Evolutionary conservation across 2,329 filamentous ascomycete species (phyloP).

Genomic region (Ophiocordyceps polyrhachis-furcata): DNA sequence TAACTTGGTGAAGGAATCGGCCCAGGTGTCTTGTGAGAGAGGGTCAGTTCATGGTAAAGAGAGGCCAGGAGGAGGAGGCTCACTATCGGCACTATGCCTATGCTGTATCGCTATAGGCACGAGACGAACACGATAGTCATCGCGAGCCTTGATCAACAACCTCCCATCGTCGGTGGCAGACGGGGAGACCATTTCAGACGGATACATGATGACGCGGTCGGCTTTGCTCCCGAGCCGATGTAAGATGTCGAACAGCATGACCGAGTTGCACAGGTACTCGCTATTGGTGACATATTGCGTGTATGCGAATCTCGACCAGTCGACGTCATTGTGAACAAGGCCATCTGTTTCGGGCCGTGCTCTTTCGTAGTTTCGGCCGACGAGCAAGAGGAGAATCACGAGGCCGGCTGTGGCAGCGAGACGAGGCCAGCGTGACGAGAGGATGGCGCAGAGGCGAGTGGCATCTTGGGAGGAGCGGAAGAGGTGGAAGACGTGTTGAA

Average conservation of each 20-base stretch:
- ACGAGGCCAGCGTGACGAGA: neutral
- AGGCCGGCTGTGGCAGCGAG: neutral
- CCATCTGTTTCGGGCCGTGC: neutral
- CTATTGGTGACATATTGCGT: conserved; percentile 29
- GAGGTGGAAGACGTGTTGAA: neutral
- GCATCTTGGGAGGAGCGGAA: neutral
- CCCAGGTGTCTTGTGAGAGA: conserved; percentile 31
- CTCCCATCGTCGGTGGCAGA: conserved; percentile 12
- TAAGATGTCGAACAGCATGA: conserved; percentile 30
- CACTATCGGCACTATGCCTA: conserved; percentile 12
- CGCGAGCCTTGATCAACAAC: conserved; percentile 22
- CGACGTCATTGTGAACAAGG: conserved; percentile 5
- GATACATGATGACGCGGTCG: conserved; percentile 27
- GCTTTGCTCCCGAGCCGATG: conserved; percentile 21
- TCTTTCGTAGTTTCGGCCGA: neutral
- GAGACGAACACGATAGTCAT: conserved; percentile 25
- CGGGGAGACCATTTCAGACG: conserved; percentile 16
- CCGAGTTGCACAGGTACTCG: conserved; percentile 28
- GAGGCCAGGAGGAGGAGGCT: neutral
- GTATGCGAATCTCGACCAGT: conserved; percentile 28
- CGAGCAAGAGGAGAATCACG: neutral
- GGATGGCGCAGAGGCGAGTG: neutral
- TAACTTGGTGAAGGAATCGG: conserved; percentile 47
- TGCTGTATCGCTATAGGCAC: conserved; percentile 21
- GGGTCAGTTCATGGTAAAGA: neutral